Conservation (phyloP, 768 basidiomycete genomes). For the Kwoniella europaea region DNA sequence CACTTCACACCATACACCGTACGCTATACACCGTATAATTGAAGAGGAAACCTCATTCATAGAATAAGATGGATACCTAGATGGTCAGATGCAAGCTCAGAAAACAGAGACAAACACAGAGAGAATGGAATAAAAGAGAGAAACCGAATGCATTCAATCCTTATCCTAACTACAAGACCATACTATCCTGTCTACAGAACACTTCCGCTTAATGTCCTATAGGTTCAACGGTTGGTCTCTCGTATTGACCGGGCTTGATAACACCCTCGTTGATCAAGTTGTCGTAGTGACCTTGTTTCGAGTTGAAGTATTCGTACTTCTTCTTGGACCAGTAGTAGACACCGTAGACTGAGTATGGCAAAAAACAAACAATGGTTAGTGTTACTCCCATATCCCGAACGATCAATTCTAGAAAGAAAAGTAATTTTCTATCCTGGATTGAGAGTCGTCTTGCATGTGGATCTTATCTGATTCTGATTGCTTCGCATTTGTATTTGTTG, state of each 20-base stretch:
- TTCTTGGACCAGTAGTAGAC: slow-evolving; percentile 79
- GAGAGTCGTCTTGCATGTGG: too few species aligned
- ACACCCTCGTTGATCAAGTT: slow-evolving; percentile 37
- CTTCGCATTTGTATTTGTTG: background rate
- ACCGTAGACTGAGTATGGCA: slow-evolving; percentile 66
- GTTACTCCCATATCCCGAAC: too few species aligned
- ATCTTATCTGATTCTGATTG: too few species aligned
- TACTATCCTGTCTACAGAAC: background rate
- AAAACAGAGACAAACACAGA: too few species aligned
- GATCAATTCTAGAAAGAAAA: background rate
- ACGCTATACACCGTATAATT: background rate
- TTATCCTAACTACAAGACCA: background rate
- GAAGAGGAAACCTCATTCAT: background rate
- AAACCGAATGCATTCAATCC: slow-evolving; percentile 1
- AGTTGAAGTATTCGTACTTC: slow-evolving; percentile 56
- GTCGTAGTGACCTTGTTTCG: slow-evolving; percentile 54
- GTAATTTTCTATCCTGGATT: too few species aligned
- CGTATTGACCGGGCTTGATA: slow-evolving; percentile 29
- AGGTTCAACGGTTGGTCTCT: slow-evolving; percentile 26
- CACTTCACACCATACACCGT: background rate
- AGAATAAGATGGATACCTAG: too few species aligned
- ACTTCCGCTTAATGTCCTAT: slow-evolving; percentile 29
- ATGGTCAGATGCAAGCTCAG: too few species aligned
- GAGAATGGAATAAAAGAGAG: background rate
- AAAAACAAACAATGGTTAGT: too few species aligned